Evolutionary conservation across 805 yeast species (phyloP), one percentile per base, ranked within the genome.

Genomic region (Yamadazyma kitorensis): DNA sequence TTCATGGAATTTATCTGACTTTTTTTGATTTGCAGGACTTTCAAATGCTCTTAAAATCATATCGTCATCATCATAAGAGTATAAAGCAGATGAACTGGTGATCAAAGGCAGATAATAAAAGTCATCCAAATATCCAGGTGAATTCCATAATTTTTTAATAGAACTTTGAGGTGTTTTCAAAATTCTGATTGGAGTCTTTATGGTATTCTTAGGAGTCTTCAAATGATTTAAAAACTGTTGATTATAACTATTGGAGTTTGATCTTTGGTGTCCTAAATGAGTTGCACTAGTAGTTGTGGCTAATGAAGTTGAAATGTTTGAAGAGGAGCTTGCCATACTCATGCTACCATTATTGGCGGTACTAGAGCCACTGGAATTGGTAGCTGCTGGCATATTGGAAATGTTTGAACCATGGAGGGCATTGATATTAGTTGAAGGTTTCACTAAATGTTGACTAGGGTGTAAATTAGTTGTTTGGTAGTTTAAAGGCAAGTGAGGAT

Each of bases 91-190:
- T 28, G 34, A 37, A 28, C 40, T 34, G 4, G 43, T 43, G 13
- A 48, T 30, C 31, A 55, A 45, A 6, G 62, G 62, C 15, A 82
- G 75, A 25, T 78, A 72, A 45, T 79, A 77, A 49, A 80, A 80
- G 46, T 80, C 86, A 39, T 80, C 86, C 37, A 79, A 60, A 47
- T 76, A 78, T 2, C 80, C 70, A 10, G 86, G 86, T 14, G 84
- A 77, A 47, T 76, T 72, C 82, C 85, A 78, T 28, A 76, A 59
- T 47, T 70, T 76, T 43, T 68, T 70, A 6, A 77, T 64, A 42
- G 60, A 55, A 48, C 72, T 49, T 53, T 57, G 55, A 34, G 77
- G 60, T 40, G 75, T 60, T 39, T 61, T 53, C 40, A 57, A 49
- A 31, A 47, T 50, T 28, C 64, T 51, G 30, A 64, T 46, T 23